Conservation (phyloP, 176 grass and related monocot species). For the maize (Zea mays) region DNA sequence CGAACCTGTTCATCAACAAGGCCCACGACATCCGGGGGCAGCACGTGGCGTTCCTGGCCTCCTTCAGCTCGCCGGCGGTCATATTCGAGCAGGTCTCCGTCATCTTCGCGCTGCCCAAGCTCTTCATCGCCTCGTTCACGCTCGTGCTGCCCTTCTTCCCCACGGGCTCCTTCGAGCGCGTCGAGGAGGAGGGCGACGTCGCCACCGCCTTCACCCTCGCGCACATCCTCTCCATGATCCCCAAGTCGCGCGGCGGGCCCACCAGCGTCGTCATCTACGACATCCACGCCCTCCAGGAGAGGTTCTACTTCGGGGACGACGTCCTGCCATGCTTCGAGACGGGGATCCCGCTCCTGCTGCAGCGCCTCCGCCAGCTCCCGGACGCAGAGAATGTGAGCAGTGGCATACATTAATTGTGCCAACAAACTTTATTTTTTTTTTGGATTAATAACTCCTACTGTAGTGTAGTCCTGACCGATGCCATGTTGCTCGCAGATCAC, state of each 20-base stretch:
- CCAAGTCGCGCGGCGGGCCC: slow-evolving; percentile 85
- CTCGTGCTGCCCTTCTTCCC: slow-evolving; percentile 96
- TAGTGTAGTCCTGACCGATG: slow-evolving; percentile 4
- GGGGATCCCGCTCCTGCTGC: slow-evolving; percentile 71
- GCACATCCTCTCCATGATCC: slow-evolving; percentile 81
- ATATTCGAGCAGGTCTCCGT: slow-evolving; percentile 94
- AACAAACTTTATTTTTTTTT: background rate
- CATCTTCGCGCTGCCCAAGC: slow-evolving; percentile 88
- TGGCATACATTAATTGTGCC: background rate
- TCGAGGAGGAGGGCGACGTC: slow-evolving; percentile 97
- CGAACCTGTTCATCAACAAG: slow-evolving; percentile 93
- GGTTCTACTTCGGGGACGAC: slow-evolving; percentile 77
- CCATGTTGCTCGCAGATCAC: slow-evolving; percentile 55
- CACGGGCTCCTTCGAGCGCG: slow-evolving; percentile 91
- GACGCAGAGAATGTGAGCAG: slow-evolving; percentile 63
- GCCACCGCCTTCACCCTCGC: slow-evolving; percentile 94
- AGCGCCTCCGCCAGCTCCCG: slow-evolving; percentile 70
- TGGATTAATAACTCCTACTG: background rate
- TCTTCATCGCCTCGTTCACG: slow-evolving; percentile 89
- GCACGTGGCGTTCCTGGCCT: slow-evolving; percentile 96
- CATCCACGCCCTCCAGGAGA: slow-evolving; percentile 89
- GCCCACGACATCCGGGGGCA: slow-evolving; percentile 84
- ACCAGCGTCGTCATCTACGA: slow-evolving; percentile 94
- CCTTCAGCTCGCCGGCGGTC: slow-evolving; percentile 80
- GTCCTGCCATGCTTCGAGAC: slow-evolving; percentile 85